phyloP scores from a whole-genome alignment of 1,284 basidiomycete genomes.

The Athelia psychrophila region DNA sequence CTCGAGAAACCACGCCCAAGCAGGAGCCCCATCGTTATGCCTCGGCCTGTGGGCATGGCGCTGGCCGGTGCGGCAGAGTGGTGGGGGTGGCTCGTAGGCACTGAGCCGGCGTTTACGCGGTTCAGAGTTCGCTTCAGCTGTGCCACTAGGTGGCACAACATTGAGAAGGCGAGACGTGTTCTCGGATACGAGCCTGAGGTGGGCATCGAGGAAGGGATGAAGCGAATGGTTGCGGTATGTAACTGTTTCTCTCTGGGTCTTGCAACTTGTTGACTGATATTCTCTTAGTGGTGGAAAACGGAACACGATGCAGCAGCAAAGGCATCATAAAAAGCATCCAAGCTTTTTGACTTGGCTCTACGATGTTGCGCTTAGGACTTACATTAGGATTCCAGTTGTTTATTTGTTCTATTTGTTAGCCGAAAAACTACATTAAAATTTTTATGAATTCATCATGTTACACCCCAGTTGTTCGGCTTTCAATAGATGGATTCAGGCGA shows the following conservation, averaged over 20 bases:
- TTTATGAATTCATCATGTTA: too few species aligned
- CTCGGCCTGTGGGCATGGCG: conserved; percentile 64
- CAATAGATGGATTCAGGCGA: too few species aligned
- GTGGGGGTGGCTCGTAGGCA: conserved; percentile 74
- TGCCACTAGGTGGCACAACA: conserved; percentile 86
- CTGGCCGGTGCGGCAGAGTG: conserved; percentile 76
- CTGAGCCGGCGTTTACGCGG: conserved; percentile 87
- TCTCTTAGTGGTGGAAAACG: conserved; percentile 41
- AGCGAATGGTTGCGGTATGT: conserved; percentile 72
- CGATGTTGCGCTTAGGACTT: not conserved
- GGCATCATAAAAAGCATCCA: not conserved
- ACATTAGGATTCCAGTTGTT: not conserved
- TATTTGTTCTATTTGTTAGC: too few species aligned
- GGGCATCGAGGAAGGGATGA: conserved; percentile 86
- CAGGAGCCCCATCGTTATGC: conserved; percentile 51
- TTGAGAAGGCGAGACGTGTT: conserved; percentile 90
- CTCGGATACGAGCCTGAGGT: conserved; percentile 93
- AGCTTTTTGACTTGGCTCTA: not conserved
- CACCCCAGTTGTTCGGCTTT: too few species aligned
- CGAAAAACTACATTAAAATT: too few species aligned
- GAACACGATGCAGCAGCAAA: conserved; percentile 16
- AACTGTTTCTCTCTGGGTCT: not conserved
- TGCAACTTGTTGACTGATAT: not conserved
- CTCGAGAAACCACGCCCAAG: conserved; percentile 31
- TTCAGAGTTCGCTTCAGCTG: conserved; percentile 82